Percentiles rank a stretch among this genome's conserved stretches.
phyloP scores from a whole-genome alignment of 2,329 filamentous ascomycete species.

The Piedraia hortae region DNA sequence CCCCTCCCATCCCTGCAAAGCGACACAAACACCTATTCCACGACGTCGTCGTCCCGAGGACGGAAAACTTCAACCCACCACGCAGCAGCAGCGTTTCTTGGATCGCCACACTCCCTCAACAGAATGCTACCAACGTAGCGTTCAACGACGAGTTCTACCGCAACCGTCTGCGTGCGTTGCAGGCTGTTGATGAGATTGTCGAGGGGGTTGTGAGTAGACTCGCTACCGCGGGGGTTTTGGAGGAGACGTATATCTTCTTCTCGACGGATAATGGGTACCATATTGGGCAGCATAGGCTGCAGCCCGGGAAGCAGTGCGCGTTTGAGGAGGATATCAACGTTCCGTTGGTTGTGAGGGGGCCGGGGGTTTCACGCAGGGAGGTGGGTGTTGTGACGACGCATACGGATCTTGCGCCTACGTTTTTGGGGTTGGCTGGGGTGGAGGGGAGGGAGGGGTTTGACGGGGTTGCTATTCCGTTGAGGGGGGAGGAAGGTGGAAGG shows the following conservation, averaged over 20 bases:
- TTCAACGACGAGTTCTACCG: slow-evolving; percentile 27
- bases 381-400: slow-evolving; percentile 14
- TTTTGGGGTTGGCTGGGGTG: slow-evolving; percentile 12
- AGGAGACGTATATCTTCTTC: slow-evolving; percentile 20
- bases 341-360: slow-evolving; percentile 15
- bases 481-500: slow-evolving; percentile 2
- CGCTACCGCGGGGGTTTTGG: slow-evolving; percentile 16
- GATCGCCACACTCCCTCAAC: slow-evolving; percentile 17
- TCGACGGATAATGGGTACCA: slow-evolving; percentile 16
- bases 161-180: slow-evolving; percentile 21
- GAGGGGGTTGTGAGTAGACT: slow-evolving; percentile 18
- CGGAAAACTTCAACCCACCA: slow-evolving; percentile 35
- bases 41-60: slow-evolving; percentile 31
- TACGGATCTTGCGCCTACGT: slow-evolving; percentile 15
- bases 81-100: slow-evolving; percentile 20
- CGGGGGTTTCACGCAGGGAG: slow-evolving; percentile 9
- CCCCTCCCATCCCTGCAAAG: slow-evolving; percentile 5
- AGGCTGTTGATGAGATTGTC: slow-evolving; percentile 28
- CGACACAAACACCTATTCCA: slow-evolving; percentile 35
- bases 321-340: slow-evolving; percentile 17
- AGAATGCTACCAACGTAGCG: slow-evolving; percentile 20
- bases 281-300: slow-evolving; percentile 14
- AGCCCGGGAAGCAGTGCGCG: slow-evolving; percentile 15
- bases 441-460: slow-evolving; percentile 12
- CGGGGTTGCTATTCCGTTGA: slow-evolving; percentile 13